Evolutionary conservation across 2,329 filamentous ascomycete species (phyloP).

Genomic region (Chrysoporthe deuterocubensis): DNA sequence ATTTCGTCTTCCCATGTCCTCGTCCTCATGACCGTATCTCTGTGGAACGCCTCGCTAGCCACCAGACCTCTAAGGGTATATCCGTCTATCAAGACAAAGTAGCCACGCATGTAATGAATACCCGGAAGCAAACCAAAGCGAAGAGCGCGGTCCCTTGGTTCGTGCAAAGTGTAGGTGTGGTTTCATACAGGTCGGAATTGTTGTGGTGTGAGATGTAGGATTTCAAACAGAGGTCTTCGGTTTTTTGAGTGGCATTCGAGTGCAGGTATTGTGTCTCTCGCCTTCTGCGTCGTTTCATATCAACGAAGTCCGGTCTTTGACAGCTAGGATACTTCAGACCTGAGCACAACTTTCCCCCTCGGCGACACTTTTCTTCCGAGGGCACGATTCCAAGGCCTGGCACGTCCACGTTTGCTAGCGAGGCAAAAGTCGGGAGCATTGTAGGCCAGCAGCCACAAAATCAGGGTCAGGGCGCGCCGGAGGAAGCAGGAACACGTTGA

Average conservation of each 20-base stretch:
- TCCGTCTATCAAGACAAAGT: background rate
- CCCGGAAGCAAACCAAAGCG: background rate
- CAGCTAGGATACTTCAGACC: background rate
- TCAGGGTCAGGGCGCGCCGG: background rate
- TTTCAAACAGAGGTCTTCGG: background rate
- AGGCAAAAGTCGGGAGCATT: background rate
- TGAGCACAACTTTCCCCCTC: background rate
- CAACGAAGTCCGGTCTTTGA: background rate
- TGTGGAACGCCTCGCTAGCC: background rate
- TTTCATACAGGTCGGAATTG: background rate
- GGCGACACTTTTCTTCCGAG: background rate
- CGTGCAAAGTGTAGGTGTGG: background rate
- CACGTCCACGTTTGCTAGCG: background rate
- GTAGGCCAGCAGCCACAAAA: background rate
- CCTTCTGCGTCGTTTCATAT: background rate
- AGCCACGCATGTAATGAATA: background rate
- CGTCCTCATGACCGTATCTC: background rate
- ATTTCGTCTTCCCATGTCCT: background rate
- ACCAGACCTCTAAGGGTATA: background rate
- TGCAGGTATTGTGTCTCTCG: background rate
- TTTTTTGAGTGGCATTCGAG: background rate
- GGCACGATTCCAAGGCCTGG: background rate
- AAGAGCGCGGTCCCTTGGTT: background rate
- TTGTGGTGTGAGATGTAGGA: background rate
- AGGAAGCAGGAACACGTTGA: constrained; percentile 1